phyloP scores from a whole-genome alignment of 495 filamentous ascomycete genomes.

The Pseudevernia furfuracea region DNA sequence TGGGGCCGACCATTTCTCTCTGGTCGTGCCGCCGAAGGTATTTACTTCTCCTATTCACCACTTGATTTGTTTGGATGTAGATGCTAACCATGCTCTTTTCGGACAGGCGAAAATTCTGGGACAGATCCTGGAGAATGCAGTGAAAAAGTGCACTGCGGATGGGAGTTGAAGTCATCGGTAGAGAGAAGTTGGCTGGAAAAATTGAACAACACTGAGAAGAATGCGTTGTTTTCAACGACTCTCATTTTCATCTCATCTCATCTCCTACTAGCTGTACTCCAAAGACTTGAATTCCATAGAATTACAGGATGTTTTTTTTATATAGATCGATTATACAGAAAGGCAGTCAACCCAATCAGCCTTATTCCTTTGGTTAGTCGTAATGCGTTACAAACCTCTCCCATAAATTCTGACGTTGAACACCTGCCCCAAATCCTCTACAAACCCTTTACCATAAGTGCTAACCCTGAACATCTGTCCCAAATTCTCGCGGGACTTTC shows the following conservation, averaged over 20 bases:
- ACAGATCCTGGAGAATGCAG: neutral
- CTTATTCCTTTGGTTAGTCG: no score
- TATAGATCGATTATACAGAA: neutral
- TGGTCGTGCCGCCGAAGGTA: constrained; percentile 54
- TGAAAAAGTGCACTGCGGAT: neutral
- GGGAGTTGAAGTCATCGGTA: neutral
- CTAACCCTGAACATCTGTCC: no score
- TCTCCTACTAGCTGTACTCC: neutral
- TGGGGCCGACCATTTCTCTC: constrained; percentile 61
- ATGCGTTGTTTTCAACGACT: neutral
- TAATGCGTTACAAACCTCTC: no score
- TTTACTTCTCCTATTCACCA: constrained; percentile 7
- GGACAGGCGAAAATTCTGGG: neutral
- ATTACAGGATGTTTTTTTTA: neutral
- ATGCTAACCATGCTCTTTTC: neutral
- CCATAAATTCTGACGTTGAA: no score
- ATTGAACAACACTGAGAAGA: neutral
- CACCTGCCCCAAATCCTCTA: no score
- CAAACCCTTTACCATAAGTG: no score
- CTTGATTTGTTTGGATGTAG: neutral
- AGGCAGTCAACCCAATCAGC: no score
- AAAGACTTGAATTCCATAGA: neutral
- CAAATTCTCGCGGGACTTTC: no score
- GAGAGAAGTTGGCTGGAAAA: neutral
- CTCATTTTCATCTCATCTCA: no score